phyloP scores from a whole-genome alignment of 805 yeast genomes.

The Ogataea methanolica region DNA sequence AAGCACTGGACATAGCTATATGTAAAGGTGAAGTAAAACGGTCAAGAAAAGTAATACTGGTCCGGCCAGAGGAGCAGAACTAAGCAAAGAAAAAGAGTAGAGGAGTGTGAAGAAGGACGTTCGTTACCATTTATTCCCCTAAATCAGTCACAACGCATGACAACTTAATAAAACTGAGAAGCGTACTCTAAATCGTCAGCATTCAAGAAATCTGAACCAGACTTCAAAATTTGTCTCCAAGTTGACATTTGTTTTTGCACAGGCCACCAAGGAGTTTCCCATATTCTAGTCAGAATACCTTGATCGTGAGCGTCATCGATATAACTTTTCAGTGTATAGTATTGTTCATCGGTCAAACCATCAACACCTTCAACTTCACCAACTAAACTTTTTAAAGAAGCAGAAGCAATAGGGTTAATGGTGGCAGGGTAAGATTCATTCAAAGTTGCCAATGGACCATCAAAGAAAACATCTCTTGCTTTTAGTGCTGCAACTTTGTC shows the following conservation, averaged over 20 bases:
- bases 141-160: no score
- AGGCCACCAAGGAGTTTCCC: slow-evolving; percentile 77
- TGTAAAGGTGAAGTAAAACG: no score
- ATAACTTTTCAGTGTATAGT: slow-evolving; percentile 19
- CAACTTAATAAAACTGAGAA: slow-evolving; percentile 5
- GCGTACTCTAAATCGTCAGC: slow-evolving; percentile 50
- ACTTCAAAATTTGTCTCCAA: slow-evolving; percentile 43
- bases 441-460: slow-evolving; percentile 42
- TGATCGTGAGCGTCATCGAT: slow-evolving; percentile 43
- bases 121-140: no score
- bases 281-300: slow-evolving; percentile 54
- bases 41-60: no score
- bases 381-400: slow-evolving; percentile 22
- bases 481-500: slow-evolving; percentile 27
- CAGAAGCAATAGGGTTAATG: slow-evolving; percentile 34
- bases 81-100: no score
- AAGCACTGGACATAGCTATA: no score
- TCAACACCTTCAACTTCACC: slow-evolving; percentile 15
- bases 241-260: slow-evolving; percentile 36
- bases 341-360: slow-evolving; percentile 35
- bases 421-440: slow-evolving; percentile 16
- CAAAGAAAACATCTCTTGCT: slow-evolving; percentile 41
- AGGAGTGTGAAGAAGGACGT: no score
- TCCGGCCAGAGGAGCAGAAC: no score
- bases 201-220: slow-evolving; percentile 56